Evolutionary conservation across 768 basidiomycete species (phyloP).

Genomic region (Nidula microcarpa): DNA sequence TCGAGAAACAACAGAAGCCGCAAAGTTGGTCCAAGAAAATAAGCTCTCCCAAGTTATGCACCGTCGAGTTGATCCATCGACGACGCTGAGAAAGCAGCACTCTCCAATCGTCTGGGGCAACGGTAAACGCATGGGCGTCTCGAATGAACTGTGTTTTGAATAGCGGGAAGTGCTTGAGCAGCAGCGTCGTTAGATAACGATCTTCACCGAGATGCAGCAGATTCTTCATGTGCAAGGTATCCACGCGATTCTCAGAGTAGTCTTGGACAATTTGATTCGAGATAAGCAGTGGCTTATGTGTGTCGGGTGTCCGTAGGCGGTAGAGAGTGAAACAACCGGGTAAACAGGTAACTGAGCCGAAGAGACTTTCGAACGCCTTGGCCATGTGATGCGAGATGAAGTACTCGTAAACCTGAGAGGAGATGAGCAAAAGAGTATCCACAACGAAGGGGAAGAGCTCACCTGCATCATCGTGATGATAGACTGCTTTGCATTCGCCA

Average conservation of each 20-base stretch:
- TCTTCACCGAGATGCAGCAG: conserved; percentile 97
- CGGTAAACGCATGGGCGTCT: conserved; percentile 91
- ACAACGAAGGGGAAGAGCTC: conserved; percentile 9
- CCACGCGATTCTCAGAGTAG: conserved; percentile 94
- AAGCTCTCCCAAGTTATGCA: conserved; percentile 94
- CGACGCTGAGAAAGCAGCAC: conserved; percentile 93
- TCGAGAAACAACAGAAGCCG: conserved; percentile 98
- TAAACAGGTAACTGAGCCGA: conserved; percentile 97
- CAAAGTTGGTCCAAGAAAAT: conserved; percentile 89
- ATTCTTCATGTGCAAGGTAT: conserved; percentile 99
- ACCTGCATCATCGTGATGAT: conserved; percentile 97
- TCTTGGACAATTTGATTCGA: conserved; percentile 88
- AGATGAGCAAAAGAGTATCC: not conserved
- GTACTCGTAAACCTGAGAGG: conserved; percentile 87
- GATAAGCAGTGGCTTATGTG: conserved; percentile 91
- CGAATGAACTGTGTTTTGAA: conserved; percentile 96
- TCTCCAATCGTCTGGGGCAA: conserved; percentile 95
- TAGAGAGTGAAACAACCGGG: conserved; percentile 99
- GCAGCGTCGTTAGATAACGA: conserved; percentile 94
- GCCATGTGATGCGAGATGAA: conserved; percentile 99
- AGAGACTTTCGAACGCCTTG: conserved; percentile 95
- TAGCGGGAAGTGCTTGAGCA: conserved; percentile 92
- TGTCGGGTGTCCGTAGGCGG: conserved; percentile 91
- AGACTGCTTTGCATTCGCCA: conserved; percentile 93
- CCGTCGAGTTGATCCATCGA: conserved; percentile 99